A percentile compares a stretch with the other conserved stretches of the same genome.
These are phyloP conservation scores for Chlamydomonas sp. DNA, from an alignment of 139 green algal genomes.

Conservation along the genomic window DNA sequence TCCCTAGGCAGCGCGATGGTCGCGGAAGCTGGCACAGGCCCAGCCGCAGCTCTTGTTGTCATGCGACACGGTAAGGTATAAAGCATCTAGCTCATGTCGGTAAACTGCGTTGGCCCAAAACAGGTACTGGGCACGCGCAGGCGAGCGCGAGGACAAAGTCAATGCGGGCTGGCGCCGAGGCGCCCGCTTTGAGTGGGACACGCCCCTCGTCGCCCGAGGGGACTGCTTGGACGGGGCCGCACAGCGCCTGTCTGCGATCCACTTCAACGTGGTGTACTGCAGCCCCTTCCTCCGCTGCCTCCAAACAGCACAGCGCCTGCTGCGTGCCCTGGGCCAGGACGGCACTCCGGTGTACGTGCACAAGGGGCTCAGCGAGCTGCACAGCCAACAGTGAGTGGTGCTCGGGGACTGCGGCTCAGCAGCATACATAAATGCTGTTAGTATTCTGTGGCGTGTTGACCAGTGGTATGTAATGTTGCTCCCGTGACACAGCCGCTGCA, in stretches of 20 bases:
- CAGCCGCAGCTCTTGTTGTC: background rate
- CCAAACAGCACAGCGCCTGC: background rate
- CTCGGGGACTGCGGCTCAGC: no score
- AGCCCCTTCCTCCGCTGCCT: slow-evolving; percentile 32
- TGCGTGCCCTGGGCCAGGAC: background rate
- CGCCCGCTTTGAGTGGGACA: slow-evolving; percentile 4
- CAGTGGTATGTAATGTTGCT: no score
- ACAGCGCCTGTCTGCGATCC: background rate
- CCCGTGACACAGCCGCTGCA: no score
- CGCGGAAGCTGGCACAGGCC: no score
- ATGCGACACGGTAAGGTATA: slow-evolving; percentile 1
- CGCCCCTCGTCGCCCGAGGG: background rate
- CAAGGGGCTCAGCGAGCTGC: slow-evolving; percentile 10
- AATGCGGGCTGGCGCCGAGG: background rate
- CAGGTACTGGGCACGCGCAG: no score
- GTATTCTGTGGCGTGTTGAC: no score
- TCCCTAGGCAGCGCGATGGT: no score
- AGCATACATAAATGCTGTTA: no score
- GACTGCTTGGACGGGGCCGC: background rate
- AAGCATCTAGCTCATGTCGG: no score
- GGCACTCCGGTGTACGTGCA: slow-evolving; percentile 13
- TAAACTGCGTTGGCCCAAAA: no score
- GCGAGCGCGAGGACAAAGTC: background rate
- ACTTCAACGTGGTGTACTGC: background rate
- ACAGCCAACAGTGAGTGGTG: background rate